Evolutionary conservation across 139 green algal genomes (phyloP).

Genomic region (Tetradesmus lagerheimii): DNA sequence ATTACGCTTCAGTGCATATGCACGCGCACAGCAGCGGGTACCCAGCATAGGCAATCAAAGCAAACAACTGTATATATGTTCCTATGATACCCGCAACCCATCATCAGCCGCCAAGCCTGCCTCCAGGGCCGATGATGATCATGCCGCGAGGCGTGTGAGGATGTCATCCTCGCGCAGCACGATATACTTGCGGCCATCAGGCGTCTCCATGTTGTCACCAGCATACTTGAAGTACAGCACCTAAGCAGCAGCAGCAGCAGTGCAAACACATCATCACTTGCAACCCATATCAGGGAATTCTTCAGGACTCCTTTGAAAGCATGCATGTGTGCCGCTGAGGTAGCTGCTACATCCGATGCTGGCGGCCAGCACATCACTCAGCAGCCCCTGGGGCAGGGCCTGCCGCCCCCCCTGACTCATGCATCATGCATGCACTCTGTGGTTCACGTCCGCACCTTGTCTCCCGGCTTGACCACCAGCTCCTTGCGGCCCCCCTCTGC

Average conservation of each 20-base stretch:
- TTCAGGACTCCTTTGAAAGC: no score
- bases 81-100: no score
- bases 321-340: no score
- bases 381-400: no score
- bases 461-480: constrained; percentile 65
- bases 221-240: constrained; percentile 94
- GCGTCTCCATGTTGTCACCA: constrained; percentile 93
- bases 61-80: no score
- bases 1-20: not conserved
- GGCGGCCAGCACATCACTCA: not conserved
- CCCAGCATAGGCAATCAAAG: no score
- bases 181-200: constrained; percentile 84
- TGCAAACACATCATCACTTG: no score
- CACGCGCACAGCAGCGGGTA: not conserved
- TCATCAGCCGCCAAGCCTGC: not conserved
- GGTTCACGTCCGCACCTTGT: constrained; percentile 51
- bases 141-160: constrained; percentile 55
- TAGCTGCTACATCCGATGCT: no score
- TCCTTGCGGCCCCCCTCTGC: constrained; percentile 73
- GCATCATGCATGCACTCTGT: no score
- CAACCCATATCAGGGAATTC: no score
- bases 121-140: no score
- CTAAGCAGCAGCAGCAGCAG: constrained; percentile 5
- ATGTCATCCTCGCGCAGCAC: constrained; percentile 92
- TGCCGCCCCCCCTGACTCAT: no score